Base-by-base conservation (phyloP, 2,329 filamentous ascomycete species). In the Corniculantispora saksenae region DNA sequence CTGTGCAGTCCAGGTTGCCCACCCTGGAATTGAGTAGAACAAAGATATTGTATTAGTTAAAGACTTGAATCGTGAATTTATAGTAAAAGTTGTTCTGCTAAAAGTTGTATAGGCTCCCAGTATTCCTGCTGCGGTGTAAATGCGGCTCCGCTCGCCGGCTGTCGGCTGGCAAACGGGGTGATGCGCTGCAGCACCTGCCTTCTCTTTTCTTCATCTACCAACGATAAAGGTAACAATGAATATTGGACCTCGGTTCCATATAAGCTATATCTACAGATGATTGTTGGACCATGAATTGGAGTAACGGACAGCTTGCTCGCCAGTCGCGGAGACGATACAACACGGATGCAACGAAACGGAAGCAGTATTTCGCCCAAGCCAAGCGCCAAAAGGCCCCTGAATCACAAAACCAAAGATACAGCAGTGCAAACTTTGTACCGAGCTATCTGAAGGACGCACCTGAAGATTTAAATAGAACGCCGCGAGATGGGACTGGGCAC, bases 281-380 rank as follows among this genome's bases (percentile, higher is more conserved):
- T 29, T 32, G 3, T n/a, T 45, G 32, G 35, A 68, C 38, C 50
- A 81, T 81, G 79, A 81, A 81, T 68, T 80, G 80, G 78, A 80
- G 75, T 2, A 77, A 77, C 66, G 77, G 78, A 12, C 67, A 71
- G 40, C 74, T 79, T 25, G 72, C 77, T 51, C 77, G 79, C 10
- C 74, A 80, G 65, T 73, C 75, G 29, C 73, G 73, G 43, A 72
- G 73, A 8, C 77, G 72, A 17, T 76, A 70, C 71, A 75, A 75
- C 23, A 67, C 72, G 32, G 76, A 79, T 47, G 65, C 68, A 21
- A 70, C 73, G 23, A 76, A 74, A 19, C 79, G 81, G 67, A 77
- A 74, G 53, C 68, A 76, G 61, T 75, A 77, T 61, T 81, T 81
- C 67, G 78, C 78, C 21, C 77, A 74, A 63, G 72, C 72, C 19